Conservation (phyloP, 495 filamentous ascomycete species). For the Massariosphaeria phaeospora region DNA sequence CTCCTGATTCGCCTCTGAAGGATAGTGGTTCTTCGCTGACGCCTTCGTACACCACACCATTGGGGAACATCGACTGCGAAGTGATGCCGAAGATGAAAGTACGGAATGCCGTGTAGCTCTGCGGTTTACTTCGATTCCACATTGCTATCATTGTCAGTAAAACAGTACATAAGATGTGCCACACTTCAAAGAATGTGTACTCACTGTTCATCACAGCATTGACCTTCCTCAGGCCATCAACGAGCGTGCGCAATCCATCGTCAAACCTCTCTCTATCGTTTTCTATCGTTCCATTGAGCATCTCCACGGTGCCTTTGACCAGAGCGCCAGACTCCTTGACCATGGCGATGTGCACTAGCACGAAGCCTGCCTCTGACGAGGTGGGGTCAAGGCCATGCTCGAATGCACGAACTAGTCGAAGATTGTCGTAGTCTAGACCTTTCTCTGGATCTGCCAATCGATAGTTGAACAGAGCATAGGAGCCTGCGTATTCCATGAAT, state of each 20-base stretch:
- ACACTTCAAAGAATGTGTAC: too few species aligned
- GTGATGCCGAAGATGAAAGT: conserved; percentile 95
- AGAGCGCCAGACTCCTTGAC: conserved; percentile 70
- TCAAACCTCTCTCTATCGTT: conserved; percentile 55
- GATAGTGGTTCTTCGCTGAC: conserved; percentile 63
- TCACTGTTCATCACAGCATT: conserved; percentile 75
- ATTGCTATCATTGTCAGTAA: conserved; percentile 52
- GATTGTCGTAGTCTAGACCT: conserved; percentile 69
- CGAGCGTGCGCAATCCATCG: conserved; percentile 55
- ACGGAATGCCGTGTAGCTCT: conserved; percentile 74
- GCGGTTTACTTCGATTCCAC: conserved; percentile 78
- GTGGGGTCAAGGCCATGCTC: conserved; percentile 77
- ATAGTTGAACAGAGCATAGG: conserved; percentile 90
- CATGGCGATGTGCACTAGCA: conserved; percentile 52
- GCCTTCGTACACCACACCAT: conserved; percentile 82
- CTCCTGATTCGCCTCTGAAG: conserved; percentile 84
- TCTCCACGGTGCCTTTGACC: conserved; percentile 60
- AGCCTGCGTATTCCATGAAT: conserved; percentile 93
- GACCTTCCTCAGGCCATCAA: conserved; percentile 61
- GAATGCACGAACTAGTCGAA: conserved; percentile 82
- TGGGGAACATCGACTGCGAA: conserved; percentile 83
- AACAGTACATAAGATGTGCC: too few species aligned
- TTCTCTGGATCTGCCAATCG: conserved; percentile 58
- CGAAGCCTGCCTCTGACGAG: conserved; percentile 89
- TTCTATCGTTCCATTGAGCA: conserved; percentile 56